Evolutionary conservation across 768 basidiomycete genomes (phyloP), one percentile per base, ranked within the genome.

Genomic region (Pluteus cervinus): DNA sequence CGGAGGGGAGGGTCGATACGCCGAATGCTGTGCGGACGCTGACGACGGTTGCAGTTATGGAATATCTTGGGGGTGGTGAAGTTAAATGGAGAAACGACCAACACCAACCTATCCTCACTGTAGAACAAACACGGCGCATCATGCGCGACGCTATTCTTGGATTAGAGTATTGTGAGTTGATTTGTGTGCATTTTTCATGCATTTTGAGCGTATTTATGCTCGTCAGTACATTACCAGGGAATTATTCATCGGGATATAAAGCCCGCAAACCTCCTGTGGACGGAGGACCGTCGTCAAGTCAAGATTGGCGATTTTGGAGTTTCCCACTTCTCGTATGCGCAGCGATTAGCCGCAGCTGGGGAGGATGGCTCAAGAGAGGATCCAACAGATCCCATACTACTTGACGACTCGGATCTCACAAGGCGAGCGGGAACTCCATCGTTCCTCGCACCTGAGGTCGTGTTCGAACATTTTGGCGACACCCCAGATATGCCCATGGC

Each of bases 211-310:
- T n/a, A n/a, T n/a, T n/a, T n/a, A 24, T 40, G 28, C 41, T 37
- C 36, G 40, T n/a, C 53, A 98, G 94, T 99, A 2, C 96, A 99
- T 56, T 78, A 85, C 52, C 92, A 98, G 54, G 96, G 94, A 16
- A 98, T 99, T 58, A 97, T 99, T 34, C 96, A 99, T 62, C 88
- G 96, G 40, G 96, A 99, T 63, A 98, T 99, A 67, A 99, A 99
- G 56, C 96, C 96, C 18, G 89, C 92, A 31, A 99, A 99, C 60
- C 79, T 99, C 16, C 73, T 99, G 20, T 91, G 88, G 81, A 85
- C 86, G 3, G 71, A 73, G 18, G 86, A 94, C 63, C 81, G 87
- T 37, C 76, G 77, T 42, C 77, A 76, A 41, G 93, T 98, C 62
- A 99, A 99, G 63, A 98, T 99, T 43, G 90, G 85, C 18, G 96